Evolutionary conservation across 163 green algal species (phyloP).

Genomic region (Trebouxiophyceae sp.): DNA sequence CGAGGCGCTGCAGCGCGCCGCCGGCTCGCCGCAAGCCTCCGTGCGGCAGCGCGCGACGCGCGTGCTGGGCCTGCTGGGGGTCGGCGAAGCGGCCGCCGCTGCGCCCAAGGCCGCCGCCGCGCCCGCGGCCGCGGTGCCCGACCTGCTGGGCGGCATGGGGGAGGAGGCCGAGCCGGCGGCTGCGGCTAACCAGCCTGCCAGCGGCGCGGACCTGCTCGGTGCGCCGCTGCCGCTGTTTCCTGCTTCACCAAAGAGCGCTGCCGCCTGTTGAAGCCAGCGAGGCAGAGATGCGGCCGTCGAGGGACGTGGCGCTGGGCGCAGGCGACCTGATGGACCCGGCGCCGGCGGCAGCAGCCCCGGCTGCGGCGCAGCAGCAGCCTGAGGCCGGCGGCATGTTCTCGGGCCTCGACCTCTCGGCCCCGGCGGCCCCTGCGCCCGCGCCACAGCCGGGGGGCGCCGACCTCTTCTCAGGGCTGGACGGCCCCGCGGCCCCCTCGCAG

Average conservation of each 20-base stretch:
- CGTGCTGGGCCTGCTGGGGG: conserved; percentile 43
- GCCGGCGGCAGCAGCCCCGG: not conserved
- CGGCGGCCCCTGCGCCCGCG: not conserved
- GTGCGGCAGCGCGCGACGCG: conserved; percentile 35
- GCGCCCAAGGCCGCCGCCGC: conserved; percentile 4
- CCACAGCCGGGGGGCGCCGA: not conserved
- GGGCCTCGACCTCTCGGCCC: not conserved
- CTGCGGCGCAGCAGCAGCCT: not conserved
- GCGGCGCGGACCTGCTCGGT: conserved; percentile 20
- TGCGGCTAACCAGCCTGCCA: not conserved
- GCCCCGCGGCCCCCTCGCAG: not conserved
- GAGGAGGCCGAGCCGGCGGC: conserved; percentile 11
- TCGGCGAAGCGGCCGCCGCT: conserved; percentile 13
- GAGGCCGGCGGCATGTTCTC: not conserved
- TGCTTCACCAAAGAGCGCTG: not conserved
- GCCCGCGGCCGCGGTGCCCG: conserved; percentile 1
- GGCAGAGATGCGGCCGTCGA: not conserved
- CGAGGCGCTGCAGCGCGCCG: conserved; percentile 23
- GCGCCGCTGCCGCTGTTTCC: not conserved
- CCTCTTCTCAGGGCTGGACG: conserved; percentile 1
- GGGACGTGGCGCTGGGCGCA: too few species aligned
- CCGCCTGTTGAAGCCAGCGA: not conserved
- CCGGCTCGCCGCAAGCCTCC: conserved; percentile 31
- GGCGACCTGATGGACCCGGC: not conserved
- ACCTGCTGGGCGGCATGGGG: conserved; percentile 25